Evolutionary conservation across 2,329 filamentous ascomycete genomes (phyloP).

Genomic region (Neonectria punicea): DNA sequence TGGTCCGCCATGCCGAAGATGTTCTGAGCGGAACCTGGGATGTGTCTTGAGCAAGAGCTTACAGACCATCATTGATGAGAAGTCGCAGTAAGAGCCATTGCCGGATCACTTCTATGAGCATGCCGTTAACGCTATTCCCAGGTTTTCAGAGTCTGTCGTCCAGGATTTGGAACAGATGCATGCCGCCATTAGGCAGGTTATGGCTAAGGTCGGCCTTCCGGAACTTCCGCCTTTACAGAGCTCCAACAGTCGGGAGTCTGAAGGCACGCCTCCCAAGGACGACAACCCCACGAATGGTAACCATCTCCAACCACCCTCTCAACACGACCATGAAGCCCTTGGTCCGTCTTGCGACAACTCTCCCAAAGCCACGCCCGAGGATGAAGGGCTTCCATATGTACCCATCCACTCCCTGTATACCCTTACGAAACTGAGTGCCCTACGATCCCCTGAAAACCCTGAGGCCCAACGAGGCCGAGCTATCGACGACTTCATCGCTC

Average conservation of each 20-base stretch:
- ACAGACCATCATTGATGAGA: slow-evolving; percentile 55
- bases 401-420: slow-evolving; percentile 54
- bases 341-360: slow-evolving; percentile 45
- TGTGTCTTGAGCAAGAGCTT: slow-evolving; percentile 55
- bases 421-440: slow-evolving; percentile 50
- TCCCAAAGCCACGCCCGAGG: slow-evolving; percentile 45
- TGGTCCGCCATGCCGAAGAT: slow-evolving; percentile 52
- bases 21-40: slow-evolving; percentile 49
- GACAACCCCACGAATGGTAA: slow-evolving; percentile 16
- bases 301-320: slow-evolving; percentile 24
- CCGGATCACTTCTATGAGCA: not conserved
- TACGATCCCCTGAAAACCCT: slow-evolving; percentile 47
- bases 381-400: slow-evolving; percentile 50
- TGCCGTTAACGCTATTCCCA: not conserved
- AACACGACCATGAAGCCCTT: slow-evolving; percentile 32
- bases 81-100: slow-evolving; percentile 46
- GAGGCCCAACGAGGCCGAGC: slow-evolving; percentile 35
- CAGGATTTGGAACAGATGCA: slow-evolving; percentile 43
- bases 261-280: slow-evolving; percentile 39
- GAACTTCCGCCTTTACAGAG: slow-evolving; percentile 38
- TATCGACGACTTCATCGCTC: slow-evolving; percentile 50
- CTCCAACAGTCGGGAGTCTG: slow-evolving; percentile 33
- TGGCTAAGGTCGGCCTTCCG: slow-evolving; percentile 39
- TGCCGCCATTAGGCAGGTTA: slow-evolving; percentile 37
- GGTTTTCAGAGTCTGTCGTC: slow-evolving; percentile 34